Conservation (phyloP, 2,329 filamentous ascomycete species). For the Bipolaris zeicola region DNA sequence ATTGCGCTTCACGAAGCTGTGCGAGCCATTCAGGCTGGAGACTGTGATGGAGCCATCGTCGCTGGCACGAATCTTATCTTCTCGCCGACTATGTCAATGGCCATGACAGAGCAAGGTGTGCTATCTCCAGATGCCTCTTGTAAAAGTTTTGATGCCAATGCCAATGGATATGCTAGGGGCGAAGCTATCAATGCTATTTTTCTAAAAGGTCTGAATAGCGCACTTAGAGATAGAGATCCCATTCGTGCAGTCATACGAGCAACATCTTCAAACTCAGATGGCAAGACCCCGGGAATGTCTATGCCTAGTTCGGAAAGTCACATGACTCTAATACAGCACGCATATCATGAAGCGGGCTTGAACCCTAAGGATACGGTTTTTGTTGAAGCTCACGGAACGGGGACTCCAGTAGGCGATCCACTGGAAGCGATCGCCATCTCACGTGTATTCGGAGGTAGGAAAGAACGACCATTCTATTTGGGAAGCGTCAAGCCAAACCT, state of each 20-base stretch:
- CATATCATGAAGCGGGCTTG: neutral
- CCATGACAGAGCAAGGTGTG: slow-evolving; percentile 22
- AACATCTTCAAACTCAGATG: slow-evolving; percentile 22
- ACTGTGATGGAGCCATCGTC: slow-evolving; percentile 20
- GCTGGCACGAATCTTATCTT: slow-evolving; percentile 26
- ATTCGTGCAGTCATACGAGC: slow-evolving; percentile 40
- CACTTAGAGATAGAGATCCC: slow-evolving; percentile 20
- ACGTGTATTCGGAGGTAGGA: neutral
- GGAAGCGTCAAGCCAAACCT: slow-evolving; percentile 41
- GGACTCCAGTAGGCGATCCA: slow-evolving; percentile 52
- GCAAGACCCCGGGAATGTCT: slow-evolving; percentile 15
- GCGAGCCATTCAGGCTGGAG: slow-evolving; percentile 12
- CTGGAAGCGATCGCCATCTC: neutral
- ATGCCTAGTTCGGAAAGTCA: neutral
- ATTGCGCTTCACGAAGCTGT: neutral
- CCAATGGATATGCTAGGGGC: neutral
- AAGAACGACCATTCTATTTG: slow-evolving; percentile 2
- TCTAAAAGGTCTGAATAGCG: neutral
- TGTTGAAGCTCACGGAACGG: slow-evolving; percentile 49
- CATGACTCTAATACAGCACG: neutral
- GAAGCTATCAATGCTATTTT: neutral
- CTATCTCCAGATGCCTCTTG: neutral
- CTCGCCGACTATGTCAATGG: neutral
- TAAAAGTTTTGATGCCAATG: neutral
- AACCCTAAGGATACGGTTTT: slow-evolving; percentile 22